These are phyloP conservation scores for Hyaloscypha bicolor DNA, from an alignment of 495 filamentous ascomycete genomes.

Conservation along the genomic window DNA sequence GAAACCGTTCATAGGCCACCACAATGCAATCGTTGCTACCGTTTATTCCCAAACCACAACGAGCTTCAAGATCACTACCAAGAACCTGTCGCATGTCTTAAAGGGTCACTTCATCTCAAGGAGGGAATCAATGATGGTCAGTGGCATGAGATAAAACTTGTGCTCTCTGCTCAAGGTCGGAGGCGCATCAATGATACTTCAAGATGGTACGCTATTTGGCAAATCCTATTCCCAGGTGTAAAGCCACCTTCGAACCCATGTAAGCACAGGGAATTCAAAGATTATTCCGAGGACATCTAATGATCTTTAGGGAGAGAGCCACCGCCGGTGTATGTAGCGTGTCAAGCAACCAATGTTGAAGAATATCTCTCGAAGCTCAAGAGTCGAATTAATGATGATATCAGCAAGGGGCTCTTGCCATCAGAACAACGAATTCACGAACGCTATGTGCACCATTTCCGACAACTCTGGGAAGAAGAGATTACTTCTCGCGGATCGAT, in stretches of 20 bases:
- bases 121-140: neutral
- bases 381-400: neutral
- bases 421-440: neutral
- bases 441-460: neutral
- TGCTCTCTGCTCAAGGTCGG: neutral
- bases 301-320: neutral
- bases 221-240: slow-evolving; percentile 11
- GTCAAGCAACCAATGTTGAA: neutral
- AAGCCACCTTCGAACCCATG: slow-evolving; percentile 2
- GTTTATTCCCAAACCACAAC: neutral
- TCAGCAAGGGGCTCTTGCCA: neutral
- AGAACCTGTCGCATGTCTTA: neutral
- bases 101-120: neutral
- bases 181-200: neutral
- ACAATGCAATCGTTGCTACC: neutral
- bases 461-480: neutral
- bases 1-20: neutral
- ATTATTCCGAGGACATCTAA: neutral
- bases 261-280: neutral
- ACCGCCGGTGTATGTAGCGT: neutral
- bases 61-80: neutral
- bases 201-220: slow-evolving; percentile 18
- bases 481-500: neutral
- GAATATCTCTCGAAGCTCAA: neutral
- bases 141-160: neutral